A percentile compares a stretch with the other conserved stretches of the same genome.
These are phyloP conservation scores for Chrysoporthe austroafricana DNA, from an alignment of 2,329 filamentous ascomycete species.

Conservation along the genomic window DNA sequence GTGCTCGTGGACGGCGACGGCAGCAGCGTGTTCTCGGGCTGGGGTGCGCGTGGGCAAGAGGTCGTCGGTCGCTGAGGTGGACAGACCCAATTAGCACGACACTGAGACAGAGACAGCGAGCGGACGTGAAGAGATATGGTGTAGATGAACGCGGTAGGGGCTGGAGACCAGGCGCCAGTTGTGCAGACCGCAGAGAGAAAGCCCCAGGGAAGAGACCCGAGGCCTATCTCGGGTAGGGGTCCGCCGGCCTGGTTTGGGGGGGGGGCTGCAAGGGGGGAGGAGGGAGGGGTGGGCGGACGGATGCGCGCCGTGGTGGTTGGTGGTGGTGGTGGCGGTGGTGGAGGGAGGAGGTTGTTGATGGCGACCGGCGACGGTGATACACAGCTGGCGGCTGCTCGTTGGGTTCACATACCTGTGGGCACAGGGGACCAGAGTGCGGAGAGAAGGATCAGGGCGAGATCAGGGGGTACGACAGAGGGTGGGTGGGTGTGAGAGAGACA, in stretches of 20 bases:
- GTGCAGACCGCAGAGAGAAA: background rate
- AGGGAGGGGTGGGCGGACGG: background rate
- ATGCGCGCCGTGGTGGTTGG: too few species aligned
- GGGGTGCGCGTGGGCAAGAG: too few species aligned
- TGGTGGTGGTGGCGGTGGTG: too few species aligned
- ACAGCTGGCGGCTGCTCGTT: too few species aligned
- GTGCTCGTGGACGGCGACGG: background rate
- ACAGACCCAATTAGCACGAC: too few species aligned
- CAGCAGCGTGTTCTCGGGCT: too few species aligned
- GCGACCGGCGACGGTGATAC: too few species aligned
- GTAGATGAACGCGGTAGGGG: constrained; percentile 1
- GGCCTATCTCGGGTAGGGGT: background rate
- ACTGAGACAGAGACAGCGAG: background rate
- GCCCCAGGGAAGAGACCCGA: background rate
- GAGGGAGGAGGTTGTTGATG: too few species aligned
- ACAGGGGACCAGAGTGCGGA: background rate
- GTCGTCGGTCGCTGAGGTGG: too few species aligned
- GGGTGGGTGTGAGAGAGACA: too few species aligned
- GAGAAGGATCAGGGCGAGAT: background rate
- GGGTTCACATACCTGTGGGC: too few species aligned
- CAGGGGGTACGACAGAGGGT: too few species aligned
- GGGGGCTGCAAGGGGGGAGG: background rate
- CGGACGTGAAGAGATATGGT: background rate
- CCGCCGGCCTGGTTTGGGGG: background rate
- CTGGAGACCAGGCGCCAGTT: background rate